These are phyloP conservation scores for Chimonanthus praecox DNA, from an alignment of 164 flowering plant genomes.

Conservation along the genomic window DNA sequence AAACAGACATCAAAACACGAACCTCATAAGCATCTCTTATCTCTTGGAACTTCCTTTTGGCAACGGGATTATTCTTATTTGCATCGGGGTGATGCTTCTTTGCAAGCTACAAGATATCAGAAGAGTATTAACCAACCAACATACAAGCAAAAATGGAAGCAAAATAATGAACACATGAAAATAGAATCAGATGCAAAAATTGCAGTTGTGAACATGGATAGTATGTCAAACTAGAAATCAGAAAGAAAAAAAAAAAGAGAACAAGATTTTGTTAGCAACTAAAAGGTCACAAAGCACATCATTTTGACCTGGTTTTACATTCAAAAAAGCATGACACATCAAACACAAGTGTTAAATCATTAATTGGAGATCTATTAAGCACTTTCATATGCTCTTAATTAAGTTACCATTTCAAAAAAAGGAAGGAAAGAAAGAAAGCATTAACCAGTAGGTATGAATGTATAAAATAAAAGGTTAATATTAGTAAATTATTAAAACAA, in stretches of 20 bases:
- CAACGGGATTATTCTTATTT: slow-evolving; percentile 69
- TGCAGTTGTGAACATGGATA: not conserved
- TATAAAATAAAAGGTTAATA: no score
- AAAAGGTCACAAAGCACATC: no score
- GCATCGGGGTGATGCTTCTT: slow-evolving; percentile 96
- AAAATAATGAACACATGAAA: not conserved
- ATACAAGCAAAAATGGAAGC: not conserved
- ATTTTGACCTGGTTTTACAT: no score
- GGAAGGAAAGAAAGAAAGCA: not conserved
- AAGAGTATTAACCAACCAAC: not conserved
- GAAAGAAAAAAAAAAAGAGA: not conserved
- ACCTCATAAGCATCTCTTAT: slow-evolving; percentile 97
- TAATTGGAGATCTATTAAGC: no score
- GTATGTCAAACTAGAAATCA: not conserved
- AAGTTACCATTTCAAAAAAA: not conserved
- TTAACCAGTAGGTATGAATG: not conserved
- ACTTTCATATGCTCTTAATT: no score
- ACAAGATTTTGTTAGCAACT: not conserved
- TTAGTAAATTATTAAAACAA: no score
- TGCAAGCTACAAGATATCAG: slow-evolving; percentile 61
- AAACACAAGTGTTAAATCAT: no score
- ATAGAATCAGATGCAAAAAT: not conserved
- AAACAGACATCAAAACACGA: slow-evolving; percentile 14
- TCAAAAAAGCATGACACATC: no score
- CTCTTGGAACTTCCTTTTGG: slow-evolving; percentile 90